phyloP scores from a whole-genome alignment of 192 early-diverging fungal genomes.

The Linnemannia exigua region DNA sequence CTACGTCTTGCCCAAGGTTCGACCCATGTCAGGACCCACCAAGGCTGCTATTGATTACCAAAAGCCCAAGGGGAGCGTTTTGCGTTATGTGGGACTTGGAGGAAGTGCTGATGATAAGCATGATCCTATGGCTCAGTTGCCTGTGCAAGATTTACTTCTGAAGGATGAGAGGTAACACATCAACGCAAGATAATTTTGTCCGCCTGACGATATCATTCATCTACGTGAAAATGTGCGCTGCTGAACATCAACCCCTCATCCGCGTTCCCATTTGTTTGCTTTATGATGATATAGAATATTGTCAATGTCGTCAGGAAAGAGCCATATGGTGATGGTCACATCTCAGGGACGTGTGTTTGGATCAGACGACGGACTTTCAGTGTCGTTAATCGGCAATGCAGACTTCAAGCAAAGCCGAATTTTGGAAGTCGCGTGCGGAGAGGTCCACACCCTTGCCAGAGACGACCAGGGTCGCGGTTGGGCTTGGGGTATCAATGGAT shows the following conservation, averaged over 20 bases:
- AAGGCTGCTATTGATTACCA: constrained; percentile 46
- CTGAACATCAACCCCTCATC: too few species aligned
- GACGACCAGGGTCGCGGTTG: constrained; percentile 51
- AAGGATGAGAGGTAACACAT: constrained; percentile 33
- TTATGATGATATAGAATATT: constrained; percentile 27
- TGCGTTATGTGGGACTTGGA: constrained; percentile 47
- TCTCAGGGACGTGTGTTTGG: constrained; percentile 58
- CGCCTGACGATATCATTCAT: background rate
- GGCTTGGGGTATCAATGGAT: constrained; percentile 56
- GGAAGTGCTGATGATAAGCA: constrained; percentile 15
- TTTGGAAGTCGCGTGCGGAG: constrained; percentile 56
- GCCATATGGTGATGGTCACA: constrained; percentile 56
- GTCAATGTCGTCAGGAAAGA: constrained; percentile 54
- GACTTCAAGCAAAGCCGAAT: constrained; percentile 34
- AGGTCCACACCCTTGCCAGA: constrained; percentile 56
- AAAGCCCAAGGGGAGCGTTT: constrained; percentile 11
- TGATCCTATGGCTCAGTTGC: constrained; percentile 45
- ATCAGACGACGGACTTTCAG: constrained; percentile 48
- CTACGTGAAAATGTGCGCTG: too few species aligned
- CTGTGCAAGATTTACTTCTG: constrained; percentile 24
- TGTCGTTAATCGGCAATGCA: constrained; percentile 31
- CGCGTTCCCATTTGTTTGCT: background rate
- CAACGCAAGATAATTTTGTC: background rate
- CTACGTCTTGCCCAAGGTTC: constrained; percentile 49
- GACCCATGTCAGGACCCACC: constrained; percentile 32